Percentiles rank a stretch among this genome's conserved stretches.
Evolutionary conservation across 306 rosid genomes (phyloP).

Genomic region (Vigna trinervia): DNA sequence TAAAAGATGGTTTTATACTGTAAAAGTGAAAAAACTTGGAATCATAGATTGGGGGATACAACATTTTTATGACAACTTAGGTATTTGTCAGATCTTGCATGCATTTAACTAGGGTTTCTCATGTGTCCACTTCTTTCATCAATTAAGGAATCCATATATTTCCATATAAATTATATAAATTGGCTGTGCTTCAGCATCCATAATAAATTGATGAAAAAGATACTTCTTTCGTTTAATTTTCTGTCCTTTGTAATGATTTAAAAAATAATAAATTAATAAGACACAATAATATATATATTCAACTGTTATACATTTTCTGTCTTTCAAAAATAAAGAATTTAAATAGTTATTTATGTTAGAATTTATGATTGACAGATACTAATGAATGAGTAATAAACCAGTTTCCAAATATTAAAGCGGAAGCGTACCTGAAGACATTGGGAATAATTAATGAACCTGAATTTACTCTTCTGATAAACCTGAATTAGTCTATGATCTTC

Average conservation of each 20-base stretch:
- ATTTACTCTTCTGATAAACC: too few species aligned
- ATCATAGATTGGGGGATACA: not conserved
- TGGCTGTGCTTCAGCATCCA: not conserved
- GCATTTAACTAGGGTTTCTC: not conserved
- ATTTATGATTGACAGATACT: too few species aligned
- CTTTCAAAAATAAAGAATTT: too few species aligned
- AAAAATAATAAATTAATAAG: too few species aligned
- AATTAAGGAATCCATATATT: not conserved
- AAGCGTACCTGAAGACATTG: too few species aligned
- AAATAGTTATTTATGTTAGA: too few species aligned
- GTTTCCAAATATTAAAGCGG: too few species aligned
- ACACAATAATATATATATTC: not conserved
- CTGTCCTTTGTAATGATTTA: not conserved
- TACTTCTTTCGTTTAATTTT: not conserved
- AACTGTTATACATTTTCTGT: too few species aligned
- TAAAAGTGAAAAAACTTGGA: not conserved
- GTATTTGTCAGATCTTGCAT: constrained; percentile 24
- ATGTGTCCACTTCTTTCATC: constrained; percentile 11
- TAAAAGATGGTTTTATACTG: too few species aligned
- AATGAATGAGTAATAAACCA: too few species aligned
- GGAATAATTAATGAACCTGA: too few species aligned
- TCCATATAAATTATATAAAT: not conserved
- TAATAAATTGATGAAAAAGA: not conserved
- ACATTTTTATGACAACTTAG: constrained; percentile 1
- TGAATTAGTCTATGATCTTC: too few species aligned